Percentiles rank a stretch among this genome's conserved stretches.
phyloP scores from a whole-genome alignment of 148 eudicot genomes.

The Spergularia bocconei region DNA sequence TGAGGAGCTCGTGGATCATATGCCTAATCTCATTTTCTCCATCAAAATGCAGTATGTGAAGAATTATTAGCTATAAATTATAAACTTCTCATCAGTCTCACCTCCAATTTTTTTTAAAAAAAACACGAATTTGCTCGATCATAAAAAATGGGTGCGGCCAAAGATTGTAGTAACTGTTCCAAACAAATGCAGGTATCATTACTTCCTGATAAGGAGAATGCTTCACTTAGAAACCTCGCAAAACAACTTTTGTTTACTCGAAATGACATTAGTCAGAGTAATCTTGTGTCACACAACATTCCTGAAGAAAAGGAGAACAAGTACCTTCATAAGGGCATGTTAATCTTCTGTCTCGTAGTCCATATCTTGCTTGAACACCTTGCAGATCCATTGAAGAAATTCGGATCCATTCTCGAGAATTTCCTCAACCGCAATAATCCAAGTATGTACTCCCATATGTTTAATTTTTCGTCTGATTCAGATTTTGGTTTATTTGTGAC shows the following conservation, averaged over 20 bases:
- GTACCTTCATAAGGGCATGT: constrained; percentile 4
- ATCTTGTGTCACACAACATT: constrained; percentile 13
- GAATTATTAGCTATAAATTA: too few relatives aligned
- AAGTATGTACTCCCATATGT: too few relatives aligned
- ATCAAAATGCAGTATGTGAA: too few relatives aligned
- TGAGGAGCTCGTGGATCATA: too few relatives aligned
- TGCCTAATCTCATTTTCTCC: too few relatives aligned
- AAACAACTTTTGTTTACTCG: not conserved
- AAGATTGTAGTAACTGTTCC: not conserved
- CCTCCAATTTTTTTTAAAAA: too few relatives aligned
- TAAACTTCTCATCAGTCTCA: too few relatives aligned
- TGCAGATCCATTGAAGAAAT: constrained; percentile 22
- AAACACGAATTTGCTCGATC: too few relatives aligned
- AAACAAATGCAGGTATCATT: constrained; percentile 10
- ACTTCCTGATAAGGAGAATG: constrained; percentile 8
- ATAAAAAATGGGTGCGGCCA: too few relatives aligned
- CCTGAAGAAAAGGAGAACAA: constrained; percentile 18
- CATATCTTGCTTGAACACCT: constrained; percentile 9
- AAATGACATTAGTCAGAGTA: constrained; percentile 6
- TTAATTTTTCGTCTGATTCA: too few relatives aligned
- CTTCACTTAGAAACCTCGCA: not conserved
- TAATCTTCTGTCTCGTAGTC: not conserved
- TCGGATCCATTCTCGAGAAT: constrained; percentile 8
- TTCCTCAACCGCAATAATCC: constrained; percentile 2
- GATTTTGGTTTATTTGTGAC: too few relatives aligned